Evolutionary conservation across 352 stramenopile genomes (phyloP).

Genomic region (Globisporangium polare): DNA sequence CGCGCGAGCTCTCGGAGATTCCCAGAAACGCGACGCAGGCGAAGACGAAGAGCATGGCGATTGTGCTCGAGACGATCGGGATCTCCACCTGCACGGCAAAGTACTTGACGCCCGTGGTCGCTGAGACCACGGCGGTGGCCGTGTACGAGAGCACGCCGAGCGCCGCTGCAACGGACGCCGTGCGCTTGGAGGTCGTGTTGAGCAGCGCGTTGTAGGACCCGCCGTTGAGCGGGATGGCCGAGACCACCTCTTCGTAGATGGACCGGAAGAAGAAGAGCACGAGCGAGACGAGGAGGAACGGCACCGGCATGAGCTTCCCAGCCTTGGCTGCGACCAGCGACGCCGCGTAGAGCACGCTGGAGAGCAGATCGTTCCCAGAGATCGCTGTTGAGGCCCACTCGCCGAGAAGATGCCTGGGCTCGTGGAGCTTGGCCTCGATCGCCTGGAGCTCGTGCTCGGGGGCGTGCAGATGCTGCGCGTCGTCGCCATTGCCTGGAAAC

Average conservation of each 20-base stretch:
- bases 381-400: slow-evolving; percentile 80
- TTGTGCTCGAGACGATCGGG: slow-evolving; percentile 31
- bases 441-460: slow-evolving; percentile 27
- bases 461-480: slow-evolving; percentile 27
- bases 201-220: slow-evolving; percentile 89
- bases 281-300: slow-evolving; percentile 66
- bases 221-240: slow-evolving; percentile 85
- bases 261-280: slow-evolving; percentile 59
- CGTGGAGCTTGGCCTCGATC: slow-evolving; percentile 30
- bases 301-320: slow-evolving; percentile 76
- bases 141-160: slow-evolving; percentile 88
- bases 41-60: slow-evolving; percentile 68
- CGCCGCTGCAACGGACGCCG: slow-evolving; percentile 72
- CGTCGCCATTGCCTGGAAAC: slow-evolving; percentile 28
- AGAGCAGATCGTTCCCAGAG: slow-evolving; percentile 88
- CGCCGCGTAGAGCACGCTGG: slow-evolving; percentile 68
- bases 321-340: slow-evolving; percentile 41
- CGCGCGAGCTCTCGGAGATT: slow-evolving; percentile 70
- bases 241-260: slow-evolving; percentile 89
- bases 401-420: slow-evolving; percentile 32
- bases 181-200: slow-evolving; percentile 85
- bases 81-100: slow-evolving; percentile 65
- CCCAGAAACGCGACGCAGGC: slow-evolving; percentile 61
- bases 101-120: slow-evolving; percentile 72
- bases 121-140: slow-evolving; percentile 72